A percentile compares a stretch with the other conserved stretches of the same genome.
Conservation (phyloP, 1,284 basidiomycete genomes). For the Phylloporus sp. region DNA sequence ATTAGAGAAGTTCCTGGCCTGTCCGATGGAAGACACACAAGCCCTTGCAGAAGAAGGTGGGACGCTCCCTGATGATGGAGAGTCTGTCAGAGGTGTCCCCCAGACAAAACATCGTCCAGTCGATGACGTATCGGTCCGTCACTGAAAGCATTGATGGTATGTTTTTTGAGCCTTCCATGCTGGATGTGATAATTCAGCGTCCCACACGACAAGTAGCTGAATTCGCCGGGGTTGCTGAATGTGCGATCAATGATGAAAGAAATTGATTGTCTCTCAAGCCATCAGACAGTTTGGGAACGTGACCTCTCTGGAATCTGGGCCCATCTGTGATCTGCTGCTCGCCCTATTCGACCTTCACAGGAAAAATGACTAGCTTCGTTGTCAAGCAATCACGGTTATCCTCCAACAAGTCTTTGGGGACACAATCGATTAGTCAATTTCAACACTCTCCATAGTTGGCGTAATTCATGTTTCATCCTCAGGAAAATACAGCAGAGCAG, state of each 20-base stretch:
- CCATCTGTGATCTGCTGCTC: slow-evolving; percentile 92
- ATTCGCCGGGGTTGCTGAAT: slow-evolving; percentile 80
- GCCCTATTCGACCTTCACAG: slow-evolving; percentile 95
- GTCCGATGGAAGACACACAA: too few relatives aligned
- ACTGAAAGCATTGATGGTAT: slow-evolving; percentile 93
- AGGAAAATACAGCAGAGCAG: slow-evolving; percentile 89
- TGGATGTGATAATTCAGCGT: slow-evolving; percentile 90
- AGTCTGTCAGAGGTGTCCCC: too few relatives aligned
- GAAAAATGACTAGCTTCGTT: slow-evolving; percentile 93
- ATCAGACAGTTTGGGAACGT: slow-evolving; percentile 69
- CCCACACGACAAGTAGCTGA: slow-evolving; percentile 89
- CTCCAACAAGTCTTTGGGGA: slow-evolving; percentile 94
- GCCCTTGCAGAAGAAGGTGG: too few relatives aligned
- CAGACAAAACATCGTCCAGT: slow-evolving; percentile 77
- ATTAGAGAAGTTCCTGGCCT: too few relatives aligned
- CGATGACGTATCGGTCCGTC: slow-evolving; percentile 86
- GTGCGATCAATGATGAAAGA: slow-evolving; percentile 82
- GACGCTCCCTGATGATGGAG: too few relatives aligned
- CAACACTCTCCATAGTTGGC: not conserved
- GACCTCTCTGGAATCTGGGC: slow-evolving; percentile 73
- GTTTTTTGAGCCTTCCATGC: slow-evolving; percentile 91
- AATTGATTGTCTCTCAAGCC: slow-evolving; percentile 78
- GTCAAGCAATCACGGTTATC: slow-evolving; percentile 97
- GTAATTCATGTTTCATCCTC: slow-evolving; percentile 9
- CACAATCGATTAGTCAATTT: slow-evolving; percentile 86